phyloP scores from a whole-genome alignment of 371 early-diverging fungal species.

The Mortierella sp. region DNA sequence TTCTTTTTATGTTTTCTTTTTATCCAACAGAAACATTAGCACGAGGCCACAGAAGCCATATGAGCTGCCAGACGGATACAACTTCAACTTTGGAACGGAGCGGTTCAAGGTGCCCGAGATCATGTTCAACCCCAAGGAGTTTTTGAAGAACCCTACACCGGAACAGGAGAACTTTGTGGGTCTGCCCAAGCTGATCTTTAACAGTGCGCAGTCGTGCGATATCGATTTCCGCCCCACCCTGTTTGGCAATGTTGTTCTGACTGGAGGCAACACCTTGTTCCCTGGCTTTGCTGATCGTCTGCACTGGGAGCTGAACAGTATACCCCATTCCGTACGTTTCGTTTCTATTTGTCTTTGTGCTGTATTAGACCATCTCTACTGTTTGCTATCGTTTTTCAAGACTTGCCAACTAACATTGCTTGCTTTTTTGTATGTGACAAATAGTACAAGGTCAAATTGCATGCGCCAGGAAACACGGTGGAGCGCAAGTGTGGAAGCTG shows the following conservation, averaged over 20 bases:
- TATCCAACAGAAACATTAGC: slow-evolving; percentile 61
- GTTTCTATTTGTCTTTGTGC: not conserved
- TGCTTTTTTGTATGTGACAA: not conserved
- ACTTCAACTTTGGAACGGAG: slow-evolving; percentile 83
- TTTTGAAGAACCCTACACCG: slow-evolving; percentile 54
- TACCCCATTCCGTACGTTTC: slow-evolving; percentile 81
- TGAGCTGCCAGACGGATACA: slow-evolving; percentile 97
- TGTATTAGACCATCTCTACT: not conserved
- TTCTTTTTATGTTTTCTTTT: not conserved
- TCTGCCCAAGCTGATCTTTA: slow-evolving; percentile 77
- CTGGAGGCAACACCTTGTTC: slow-evolving; percentile 92
- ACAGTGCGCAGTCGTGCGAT: slow-evolving; percentile 84
- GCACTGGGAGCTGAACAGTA: slow-evolving; percentile 75
- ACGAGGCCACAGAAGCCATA: slow-evolving; percentile 82
- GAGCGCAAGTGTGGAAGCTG: slow-evolving; percentile 95
- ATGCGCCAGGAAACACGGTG: slow-evolving; percentile 79
- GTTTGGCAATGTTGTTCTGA: slow-evolving; percentile 84
- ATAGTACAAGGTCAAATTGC: slow-evolving; percentile 85
- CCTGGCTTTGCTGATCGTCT: slow-evolving; percentile 92
- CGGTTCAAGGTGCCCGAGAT: slow-evolving; percentile 91
- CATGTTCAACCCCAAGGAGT: slow-evolving; percentile 86
- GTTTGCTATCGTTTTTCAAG: too few species aligned
- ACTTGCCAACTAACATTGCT: not conserved
- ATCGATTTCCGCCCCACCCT: slow-evolving; percentile 89
- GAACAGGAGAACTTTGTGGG: slow-evolving; percentile 62